Percentiles rank a stretch among this genome's conserved stretches.
Evolutionary conservation across 768 basidiomycete species (phyloP).

Genomic region (Hydnum rufescens): DNA sequence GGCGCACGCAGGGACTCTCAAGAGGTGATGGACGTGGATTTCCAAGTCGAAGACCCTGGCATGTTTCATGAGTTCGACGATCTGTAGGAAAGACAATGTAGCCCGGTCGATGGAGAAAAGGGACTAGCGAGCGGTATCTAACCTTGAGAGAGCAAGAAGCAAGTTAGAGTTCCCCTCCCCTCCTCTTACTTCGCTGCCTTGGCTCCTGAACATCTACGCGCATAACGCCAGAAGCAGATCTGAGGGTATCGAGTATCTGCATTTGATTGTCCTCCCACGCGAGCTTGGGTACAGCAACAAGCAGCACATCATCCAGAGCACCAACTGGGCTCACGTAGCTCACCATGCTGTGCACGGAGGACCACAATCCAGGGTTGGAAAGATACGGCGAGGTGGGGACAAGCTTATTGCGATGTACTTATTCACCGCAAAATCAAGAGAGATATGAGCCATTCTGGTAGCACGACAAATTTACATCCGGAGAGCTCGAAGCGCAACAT

Average conservation of each 20-base stretch:
- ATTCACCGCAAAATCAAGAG: too few species aligned
- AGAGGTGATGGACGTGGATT: not conserved
- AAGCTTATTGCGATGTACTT: too few species aligned
- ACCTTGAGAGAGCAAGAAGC: not conserved
- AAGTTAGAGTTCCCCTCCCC: not conserved
- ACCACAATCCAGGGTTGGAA: too few species aligned
- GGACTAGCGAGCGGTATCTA: not conserved
- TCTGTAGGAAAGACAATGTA: not conserved
- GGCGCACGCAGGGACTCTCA: not conserved
- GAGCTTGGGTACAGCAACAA: not conserved
- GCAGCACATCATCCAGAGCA: not conserved
- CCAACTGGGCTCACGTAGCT: not conserved
- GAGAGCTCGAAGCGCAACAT: too few species aligned
- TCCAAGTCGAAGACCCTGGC: not conserved
- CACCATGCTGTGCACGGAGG: too few species aligned
- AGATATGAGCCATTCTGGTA: too few species aligned
- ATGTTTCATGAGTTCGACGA: constrained; percentile 1
- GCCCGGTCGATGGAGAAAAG: not conserved
- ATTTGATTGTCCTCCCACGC: not conserved
- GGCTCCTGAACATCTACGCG: not conserved
- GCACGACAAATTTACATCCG: too few species aligned
- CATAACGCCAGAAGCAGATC: not conserved
- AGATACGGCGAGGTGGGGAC: too few species aligned
- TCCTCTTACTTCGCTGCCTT: not conserved
- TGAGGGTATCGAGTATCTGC: not conserved